A percentile compares a stretch with the other conserved stretches of the same genome.
phyloP scores from a whole-genome alignment of 352 stramenopile genomes.

The Phytophthora agathidicida region DNA sequence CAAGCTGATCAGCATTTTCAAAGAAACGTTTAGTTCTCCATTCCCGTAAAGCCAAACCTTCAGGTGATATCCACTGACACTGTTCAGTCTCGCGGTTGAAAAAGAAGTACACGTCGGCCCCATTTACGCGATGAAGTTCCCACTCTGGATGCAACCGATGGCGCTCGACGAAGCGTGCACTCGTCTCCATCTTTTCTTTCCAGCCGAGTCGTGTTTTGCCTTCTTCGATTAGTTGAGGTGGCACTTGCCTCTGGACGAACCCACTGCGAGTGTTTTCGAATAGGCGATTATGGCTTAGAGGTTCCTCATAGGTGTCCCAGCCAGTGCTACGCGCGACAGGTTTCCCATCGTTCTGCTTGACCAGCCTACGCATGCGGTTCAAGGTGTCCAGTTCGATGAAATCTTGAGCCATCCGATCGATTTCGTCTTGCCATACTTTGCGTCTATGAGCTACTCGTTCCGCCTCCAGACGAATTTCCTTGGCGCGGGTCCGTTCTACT shows the following conservation, averaged over 20 bases:
- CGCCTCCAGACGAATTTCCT: slow-evolving; percentile 38
- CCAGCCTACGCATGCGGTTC: slow-evolving; percentile 36
- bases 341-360: slow-evolving; percentile 36
- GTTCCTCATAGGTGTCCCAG: slow-evolving; percentile 64
- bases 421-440: slow-evolving; percentile 44
- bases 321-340: slow-evolving; percentile 23
- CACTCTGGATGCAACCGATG: slow-evolving; percentile 54
- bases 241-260: slow-evolving; percentile 73
- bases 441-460: slow-evolving; percentile 41
- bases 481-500: slow-evolving; percentile 29
- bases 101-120: slow-evolving; percentile 74
- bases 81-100: slow-evolving; percentile 56
- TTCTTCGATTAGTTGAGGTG: slow-evolving; percentile 40
- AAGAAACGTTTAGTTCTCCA: slow-evolving; percentile 74
- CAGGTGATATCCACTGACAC: slow-evolving; percentile 62
- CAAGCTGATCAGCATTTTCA: slow-evolving; percentile 44
- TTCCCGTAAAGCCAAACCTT: slow-evolving; percentile 30
- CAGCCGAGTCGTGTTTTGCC: slow-evolving; percentile 48
- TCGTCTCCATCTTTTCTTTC: slow-evolving; percentile 66
- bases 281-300: slow-evolving; percentile 58
- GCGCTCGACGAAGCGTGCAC: slow-evolving; percentile 59
- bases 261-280: slow-evolving; percentile 67
- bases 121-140: slow-evolving; percentile 67
- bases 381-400: slow-evolving; percentile 69
- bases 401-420: slow-evolving; percentile 45